Conservation (phyloP, 208 protist genomes). For the Hexamita inflata region DNA sequence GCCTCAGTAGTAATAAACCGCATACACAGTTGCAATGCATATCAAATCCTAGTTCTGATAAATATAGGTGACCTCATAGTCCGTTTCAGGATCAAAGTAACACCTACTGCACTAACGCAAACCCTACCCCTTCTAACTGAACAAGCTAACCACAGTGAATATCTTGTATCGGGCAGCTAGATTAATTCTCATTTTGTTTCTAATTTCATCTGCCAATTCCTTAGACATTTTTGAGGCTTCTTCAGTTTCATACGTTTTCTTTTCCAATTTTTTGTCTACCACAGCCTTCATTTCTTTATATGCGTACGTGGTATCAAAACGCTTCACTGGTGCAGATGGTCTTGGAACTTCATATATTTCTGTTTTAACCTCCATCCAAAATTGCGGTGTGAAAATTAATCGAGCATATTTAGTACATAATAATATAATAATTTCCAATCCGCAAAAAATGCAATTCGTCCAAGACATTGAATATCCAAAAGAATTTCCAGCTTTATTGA, state of each 20-base stretch:
- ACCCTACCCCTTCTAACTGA: conserved; percentile 16
- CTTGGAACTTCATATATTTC: conserved; percentile 2
- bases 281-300: neutral
- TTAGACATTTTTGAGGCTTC: conserved; percentile 12
- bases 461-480: too few relatives aligned
- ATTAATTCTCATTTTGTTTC: neutral
- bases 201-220: conserved; percentile 20
- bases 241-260: conserved; percentile 10
- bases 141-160: neutral
- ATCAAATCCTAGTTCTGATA: conserved; percentile 5
- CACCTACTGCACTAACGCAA: neutral
- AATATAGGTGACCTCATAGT: neutral
- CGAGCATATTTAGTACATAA: too few relatives aligned
- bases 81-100: neutral
- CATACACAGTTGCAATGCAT: conserved; percentile 10
- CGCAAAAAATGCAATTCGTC: too few relatives aligned
- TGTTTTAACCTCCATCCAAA: too few relatives aligned
- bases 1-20: conserved; percentile 14
- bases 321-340: neutral
- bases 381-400: too few relatives aligned
- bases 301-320: neutral
- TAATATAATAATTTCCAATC: too few relatives aligned
- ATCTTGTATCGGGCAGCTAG: conserved; percentile 10
- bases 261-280: neutral
- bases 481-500: too few relatives aligned